phyloP scores from a whole-genome alignment of 140 eudicot species.

The Bidens hawaiensis region DNA sequence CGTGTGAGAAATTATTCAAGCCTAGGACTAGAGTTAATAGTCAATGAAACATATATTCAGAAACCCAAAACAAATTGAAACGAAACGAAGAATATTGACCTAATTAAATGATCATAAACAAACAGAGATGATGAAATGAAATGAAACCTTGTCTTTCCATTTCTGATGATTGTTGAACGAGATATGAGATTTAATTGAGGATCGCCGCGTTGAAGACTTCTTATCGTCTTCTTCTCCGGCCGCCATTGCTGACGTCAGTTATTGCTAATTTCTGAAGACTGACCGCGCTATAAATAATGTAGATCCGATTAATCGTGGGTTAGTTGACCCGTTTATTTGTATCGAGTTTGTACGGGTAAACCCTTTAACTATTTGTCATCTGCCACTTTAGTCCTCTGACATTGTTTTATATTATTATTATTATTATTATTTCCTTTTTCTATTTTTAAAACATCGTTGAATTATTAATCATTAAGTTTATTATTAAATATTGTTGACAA shows the following conservation, averaged over 20 bases:
- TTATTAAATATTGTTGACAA: too few relatives aligned
- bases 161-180: conserved; percentile 25
- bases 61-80: not conserved
- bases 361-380: not conserved
- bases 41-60: not conserved
- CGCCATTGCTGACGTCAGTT: conserved; percentile 12
- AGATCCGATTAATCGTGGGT: not conserved
- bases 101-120: too few relatives aligned
- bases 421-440: too few relatives aligned
- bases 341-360: not conserved
- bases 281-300: too few relatives aligned
- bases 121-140: too few relatives aligned
- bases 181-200: conserved; percentile 21
- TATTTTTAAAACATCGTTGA: too few relatives aligned
- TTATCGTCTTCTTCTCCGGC: conserved; percentile 25
- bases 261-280: too few relatives aligned
- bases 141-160: conserved; percentile 35
- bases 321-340: conserved; percentile 11
- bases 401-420: too few relatives aligned
- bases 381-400: not conserved
- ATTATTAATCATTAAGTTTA: too few relatives aligned
- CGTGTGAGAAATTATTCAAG: too few relatives aligned
- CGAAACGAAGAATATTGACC: too few relatives aligned
- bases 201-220: conserved; percentile 9
- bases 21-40: not conserved